phyloP scores from a whole-genome alignment of 768 basidiomycete genomes.

The Collybia sordida region DNA sequence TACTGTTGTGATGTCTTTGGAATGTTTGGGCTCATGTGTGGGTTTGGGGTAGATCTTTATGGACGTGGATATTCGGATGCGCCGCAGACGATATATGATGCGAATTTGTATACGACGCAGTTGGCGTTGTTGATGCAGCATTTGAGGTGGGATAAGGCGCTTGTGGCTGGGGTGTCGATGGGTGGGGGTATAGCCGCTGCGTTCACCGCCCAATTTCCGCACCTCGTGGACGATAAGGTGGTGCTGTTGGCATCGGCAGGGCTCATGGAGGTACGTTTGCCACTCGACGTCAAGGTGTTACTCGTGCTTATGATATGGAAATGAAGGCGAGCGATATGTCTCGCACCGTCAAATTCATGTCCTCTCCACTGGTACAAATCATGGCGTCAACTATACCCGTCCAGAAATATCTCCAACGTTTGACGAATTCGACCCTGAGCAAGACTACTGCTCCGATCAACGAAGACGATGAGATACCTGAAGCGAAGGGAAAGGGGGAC shows the following conservation, averaged over 20 bases:
- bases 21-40: background rate
- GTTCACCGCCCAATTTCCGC: slow-evolving; percentile 70
- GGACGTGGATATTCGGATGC: slow-evolving; percentile 85
- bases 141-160: slow-evolving; percentile 66
- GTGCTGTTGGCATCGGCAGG: slow-evolving; percentile 71
- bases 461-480: too few species aligned
- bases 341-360: slow-evolving; percentile 76
- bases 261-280: slow-evolving; percentile 54
- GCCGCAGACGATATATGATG: slow-evolving; percentile 66
- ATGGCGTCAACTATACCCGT: slow-evolving; percentile 62
- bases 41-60: slow-evolving; percentile 59
- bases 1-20: too few species aligned
- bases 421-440: slow-evolving; percentile 35
- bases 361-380: slow-evolving; percentile 70
- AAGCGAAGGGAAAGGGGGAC: too few species aligned
- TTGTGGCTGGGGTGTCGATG: slow-evolving; percentile 76
- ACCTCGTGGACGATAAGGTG: slow-evolving; percentile 64
- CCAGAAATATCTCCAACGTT: slow-evolving; percentile 55
- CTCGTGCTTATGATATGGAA: background rate
- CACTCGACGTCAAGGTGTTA: background rate
- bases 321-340: slow-evolving; percentile 58
- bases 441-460: background rate
- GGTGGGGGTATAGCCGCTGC: slow-evolving; percentile 75
- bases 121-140: slow-evolving; percentile 85
- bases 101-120: slow-evolving; percentile 66